phyloP scores from a whole-genome alignment of 768 basidiomycete species.

The Tricholoma terreum region DNA sequence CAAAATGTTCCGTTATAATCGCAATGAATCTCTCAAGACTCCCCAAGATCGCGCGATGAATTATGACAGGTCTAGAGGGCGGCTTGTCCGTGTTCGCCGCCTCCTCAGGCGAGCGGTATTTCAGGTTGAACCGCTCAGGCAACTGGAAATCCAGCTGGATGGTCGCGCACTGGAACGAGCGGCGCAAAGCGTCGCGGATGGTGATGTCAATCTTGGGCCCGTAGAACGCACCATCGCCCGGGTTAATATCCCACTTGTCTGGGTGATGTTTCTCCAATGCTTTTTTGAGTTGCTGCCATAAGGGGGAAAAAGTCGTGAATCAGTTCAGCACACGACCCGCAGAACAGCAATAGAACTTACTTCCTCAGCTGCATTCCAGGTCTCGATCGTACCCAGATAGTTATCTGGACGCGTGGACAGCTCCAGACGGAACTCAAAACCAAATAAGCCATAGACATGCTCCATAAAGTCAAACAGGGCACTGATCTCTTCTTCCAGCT shows the following conservation, averaged over 20 bases:
- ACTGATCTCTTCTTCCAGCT: constrained; percentile 87
- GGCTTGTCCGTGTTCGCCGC: constrained; percentile 52
- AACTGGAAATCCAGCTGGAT: constrained; percentile 99
- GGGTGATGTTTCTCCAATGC: constrained; percentile 85
- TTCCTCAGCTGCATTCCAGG: constrained; percentile 87
- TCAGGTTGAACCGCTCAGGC: constrained; percentile 93
- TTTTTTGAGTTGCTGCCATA: constrained; percentile 68
- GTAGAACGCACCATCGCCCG: constrained; percentile 98
- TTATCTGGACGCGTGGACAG: constrained; percentile 96
- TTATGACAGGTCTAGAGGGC: constrained; percentile 87
- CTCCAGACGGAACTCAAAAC: constrained; percentile 91
- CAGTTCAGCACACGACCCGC: neutral
- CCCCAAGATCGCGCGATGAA: constrained; percentile 95
- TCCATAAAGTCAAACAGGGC: constrained; percentile 94
- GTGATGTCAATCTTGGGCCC: constrained; percentile 99
- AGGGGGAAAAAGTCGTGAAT: constrained; percentile 4
- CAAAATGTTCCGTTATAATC: constrained; percentile 96
- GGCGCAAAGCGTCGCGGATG: constrained; percentile 85
- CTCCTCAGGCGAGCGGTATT: constrained; percentile 80
- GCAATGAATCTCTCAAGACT: constrained; percentile 94
- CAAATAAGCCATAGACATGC: constrained; percentile 89
- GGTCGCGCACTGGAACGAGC: constrained; percentile 97
- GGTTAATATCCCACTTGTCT: constrained; percentile 89
- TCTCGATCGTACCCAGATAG: constrained; percentile 81
- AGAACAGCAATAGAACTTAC: constrained; percentile 37